phyloP scores from a whole-genome alignment of 148 eudicot species.

The Vaccinium darrowii region DNA sequence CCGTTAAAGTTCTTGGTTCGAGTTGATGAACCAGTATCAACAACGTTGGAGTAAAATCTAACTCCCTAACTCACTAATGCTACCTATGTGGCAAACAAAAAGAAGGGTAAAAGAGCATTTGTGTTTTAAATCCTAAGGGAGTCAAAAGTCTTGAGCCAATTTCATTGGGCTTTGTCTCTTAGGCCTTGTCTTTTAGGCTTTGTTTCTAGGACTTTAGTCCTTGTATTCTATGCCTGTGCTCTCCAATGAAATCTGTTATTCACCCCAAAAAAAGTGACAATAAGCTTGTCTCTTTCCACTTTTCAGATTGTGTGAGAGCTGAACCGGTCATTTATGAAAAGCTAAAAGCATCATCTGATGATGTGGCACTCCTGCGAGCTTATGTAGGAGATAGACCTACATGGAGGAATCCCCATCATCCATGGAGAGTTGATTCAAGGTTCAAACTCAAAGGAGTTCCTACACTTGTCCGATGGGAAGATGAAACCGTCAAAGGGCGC shows the following conservation, averaged over 20 bases:
- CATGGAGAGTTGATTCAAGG: slow-evolving; percentile 62
- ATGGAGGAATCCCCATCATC: slow-evolving; percentile 85
- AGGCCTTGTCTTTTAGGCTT: too few relatives aligned
- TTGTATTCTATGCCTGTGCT: too few relatives aligned
- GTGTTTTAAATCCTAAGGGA: neutral
- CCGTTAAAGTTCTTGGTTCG: neutral
- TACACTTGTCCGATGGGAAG: slow-evolving; percentile 73
- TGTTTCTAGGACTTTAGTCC: too few relatives aligned
- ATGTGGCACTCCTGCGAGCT: slow-evolving; percentile 67
- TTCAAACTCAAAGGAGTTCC: slow-evolving; percentile 90
- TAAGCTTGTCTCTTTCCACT: slow-evolving; percentile 4
- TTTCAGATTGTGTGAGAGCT: slow-evolving; percentile 90
- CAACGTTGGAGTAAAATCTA: neutral
- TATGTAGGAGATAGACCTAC: slow-evolving; percentile 91
- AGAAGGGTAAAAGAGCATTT: neutral
- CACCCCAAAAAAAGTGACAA: neutral
- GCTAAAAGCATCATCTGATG: slow-evolving; percentile 50
- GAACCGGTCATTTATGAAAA: slow-evolving; percentile 87
- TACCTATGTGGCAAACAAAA: neutral
- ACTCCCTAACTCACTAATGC: neutral
- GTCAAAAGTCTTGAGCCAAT: neutral
- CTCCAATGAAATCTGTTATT: too few relatives aligned
- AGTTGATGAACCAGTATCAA: neutral
- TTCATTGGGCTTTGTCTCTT: neutral
- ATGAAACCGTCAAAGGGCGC: slow-evolving; percentile 53